Percentiles rank a stretch among this genome's conserved stretches.
Conservation (phyloP, 2,329 filamentous ascomycete genomes). For the Fusarium papillatum region DNA sequence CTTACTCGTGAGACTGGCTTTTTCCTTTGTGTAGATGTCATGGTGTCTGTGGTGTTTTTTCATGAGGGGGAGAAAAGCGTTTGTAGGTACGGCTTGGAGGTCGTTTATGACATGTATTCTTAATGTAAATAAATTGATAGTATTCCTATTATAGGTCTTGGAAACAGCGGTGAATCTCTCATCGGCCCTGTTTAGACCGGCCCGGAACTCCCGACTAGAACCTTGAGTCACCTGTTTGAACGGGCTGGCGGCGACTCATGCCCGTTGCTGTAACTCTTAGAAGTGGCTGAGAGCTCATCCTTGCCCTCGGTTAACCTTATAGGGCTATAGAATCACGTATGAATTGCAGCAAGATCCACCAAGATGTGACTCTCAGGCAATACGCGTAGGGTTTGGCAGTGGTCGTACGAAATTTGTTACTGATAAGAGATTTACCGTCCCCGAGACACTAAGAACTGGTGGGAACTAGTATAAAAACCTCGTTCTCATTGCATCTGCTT, state of each 20-base stretch:
- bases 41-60: not conserved
- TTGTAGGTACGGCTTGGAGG: not conserved
- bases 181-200: not conserved
- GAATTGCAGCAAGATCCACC: not conserved
- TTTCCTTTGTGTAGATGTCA: not conserved
- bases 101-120: not conserved
- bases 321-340: not conserved
- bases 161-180: not conserved
- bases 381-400: too few relatives aligned
- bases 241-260: not conserved
- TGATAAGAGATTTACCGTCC: too few relatives aligned
- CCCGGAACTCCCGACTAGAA: not conserved
- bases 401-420: too few relatives aligned
- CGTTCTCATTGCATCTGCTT: too few relatives aligned
- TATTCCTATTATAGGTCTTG: not conserved
- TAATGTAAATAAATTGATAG: not conserved
- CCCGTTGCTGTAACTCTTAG: not conserved
- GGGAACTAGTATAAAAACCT: too few relatives aligned
- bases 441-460: too few relatives aligned
- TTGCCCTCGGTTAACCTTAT: not conserved
- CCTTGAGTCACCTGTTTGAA: not conserved
- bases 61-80: not conserved
- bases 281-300: not conserved
- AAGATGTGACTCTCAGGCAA: not conserved
- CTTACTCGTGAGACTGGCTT: constrained; percentile 27